phyloP scores from a whole-genome alignment of 1,139 yeast species.

The Protomyces macrosporus region DNA sequence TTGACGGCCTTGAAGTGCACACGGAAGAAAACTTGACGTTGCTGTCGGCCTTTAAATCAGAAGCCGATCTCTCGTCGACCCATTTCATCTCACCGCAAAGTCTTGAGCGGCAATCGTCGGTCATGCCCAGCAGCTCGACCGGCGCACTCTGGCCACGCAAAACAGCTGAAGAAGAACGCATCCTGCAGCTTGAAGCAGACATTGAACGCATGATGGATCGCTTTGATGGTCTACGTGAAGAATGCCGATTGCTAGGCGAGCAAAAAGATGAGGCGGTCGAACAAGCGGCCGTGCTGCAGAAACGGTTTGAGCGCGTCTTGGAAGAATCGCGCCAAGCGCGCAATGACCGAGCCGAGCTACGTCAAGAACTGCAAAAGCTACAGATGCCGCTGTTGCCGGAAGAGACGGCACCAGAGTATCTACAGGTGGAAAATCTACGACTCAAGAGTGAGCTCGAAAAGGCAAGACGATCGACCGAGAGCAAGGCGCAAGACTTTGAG shows the following conservation, averaged over 20 bases:
- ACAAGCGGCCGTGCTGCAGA: slow-evolving; percentile 2
- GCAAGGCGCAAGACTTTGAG: slow-evolving; percentile 20
- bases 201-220: slow-evolving; percentile 22
- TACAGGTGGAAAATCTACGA: slow-evolving; percentile 4
- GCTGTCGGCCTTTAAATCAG: background rate
- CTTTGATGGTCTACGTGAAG: slow-evolving; percentile 17
- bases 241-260: slow-evolving; percentile 6
- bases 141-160: slow-evolving; percentile 9
- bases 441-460: slow-evolving; percentile 16
- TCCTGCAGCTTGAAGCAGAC: slow-evolving; percentile 3
- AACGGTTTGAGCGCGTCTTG: slow-evolving; percentile 10
- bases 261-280: slow-evolving; percentile 1
- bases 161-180: slow-evolving; percentile 4
- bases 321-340: slow-evolving; percentile 10
- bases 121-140: background rate
- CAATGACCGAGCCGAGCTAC: slow-evolving; percentile 3
- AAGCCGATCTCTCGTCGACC: background rate
- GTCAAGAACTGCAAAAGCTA: slow-evolving; percentile 5
- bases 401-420: slow-evolving; percentile 15
- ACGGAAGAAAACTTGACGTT: slow-evolving; percentile 8
- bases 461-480: background rate
- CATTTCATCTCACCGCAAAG: slow-evolving; percentile 11
- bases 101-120: slow-evolving; percentile 10
- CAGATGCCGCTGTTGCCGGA: slow-evolving; percentile 21
- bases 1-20: slow-evolving; percentile 20